Conservation (phyloP, 75 land plant genomes). For the Picea glauca region DNA sequence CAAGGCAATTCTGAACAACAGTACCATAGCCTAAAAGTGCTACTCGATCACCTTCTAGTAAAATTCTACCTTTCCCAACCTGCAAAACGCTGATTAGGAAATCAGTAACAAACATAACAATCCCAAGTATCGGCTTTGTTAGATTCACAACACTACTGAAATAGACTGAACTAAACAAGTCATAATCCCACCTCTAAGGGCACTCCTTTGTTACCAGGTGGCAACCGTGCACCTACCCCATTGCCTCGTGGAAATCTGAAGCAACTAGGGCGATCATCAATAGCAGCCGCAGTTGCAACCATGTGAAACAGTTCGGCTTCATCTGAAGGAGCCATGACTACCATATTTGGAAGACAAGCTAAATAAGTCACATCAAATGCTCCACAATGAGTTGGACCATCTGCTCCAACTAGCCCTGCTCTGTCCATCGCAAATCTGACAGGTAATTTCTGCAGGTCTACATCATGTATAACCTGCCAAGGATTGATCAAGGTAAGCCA, state of each 20-base stretch:
- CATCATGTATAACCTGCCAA: conserved; percentile 85
- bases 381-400: conserved; percentile 75
- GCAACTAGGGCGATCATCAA: conserved; percentile 76
- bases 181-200: conserved; percentile 63
- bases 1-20: conserved; percentile 86
- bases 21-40: conserved; percentile 89
- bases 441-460: conserved; percentile 67
- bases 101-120: conserved; percentile 2
- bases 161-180: not conserved
- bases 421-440: conserved; percentile 77
- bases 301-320: conserved; percentile 70
- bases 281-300: conserved; percentile 79
- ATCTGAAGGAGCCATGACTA: conserved; percentile 91
- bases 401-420: conserved; percentile 88
- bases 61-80: conserved; percentile 82
- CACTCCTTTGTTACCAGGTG: conserved; percentile 26
- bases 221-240: conserved; percentile 28
- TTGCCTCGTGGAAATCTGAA: conserved; percentile 79
- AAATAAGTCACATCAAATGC: conserved; percentile 85
- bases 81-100: conserved; percentile 14
- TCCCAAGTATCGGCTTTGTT: not conserved
- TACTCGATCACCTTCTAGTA: conserved; percentile 78
- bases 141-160: not conserved
- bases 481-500: not conserved
- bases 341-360: conserved; percentile 88